Conservation (phyloP, 164 flowering plant genomes). For the Tetrastigma voinierianum region DNA sequence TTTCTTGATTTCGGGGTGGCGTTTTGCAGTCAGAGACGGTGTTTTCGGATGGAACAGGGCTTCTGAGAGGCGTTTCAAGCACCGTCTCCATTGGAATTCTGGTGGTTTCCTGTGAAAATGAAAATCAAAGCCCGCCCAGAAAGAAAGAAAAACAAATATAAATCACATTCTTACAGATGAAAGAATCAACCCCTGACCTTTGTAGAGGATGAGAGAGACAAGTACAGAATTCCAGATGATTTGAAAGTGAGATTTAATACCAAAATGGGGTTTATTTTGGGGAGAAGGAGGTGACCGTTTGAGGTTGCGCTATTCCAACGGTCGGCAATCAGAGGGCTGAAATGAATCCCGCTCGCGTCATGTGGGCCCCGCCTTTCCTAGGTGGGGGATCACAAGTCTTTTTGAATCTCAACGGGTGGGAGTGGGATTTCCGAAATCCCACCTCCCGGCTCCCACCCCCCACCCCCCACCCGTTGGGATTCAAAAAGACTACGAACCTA, state of each 20-base stretch:
- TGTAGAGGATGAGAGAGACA: slow-evolving; percentile 3
- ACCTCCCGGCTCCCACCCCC: too few species aligned
- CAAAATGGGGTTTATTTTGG: background rate
- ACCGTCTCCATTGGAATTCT: slow-evolving; percentile 17
- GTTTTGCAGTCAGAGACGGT: slow-evolving; percentile 4
- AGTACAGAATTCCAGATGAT: background rate
- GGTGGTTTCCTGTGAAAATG: background rate
- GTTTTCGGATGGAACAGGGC: slow-evolving; percentile 15
- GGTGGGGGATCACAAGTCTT: background rate
- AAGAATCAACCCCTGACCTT: too few species aligned
- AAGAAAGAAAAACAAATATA: too few species aligned
- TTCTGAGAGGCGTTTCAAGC: slow-evolving; percentile 6
- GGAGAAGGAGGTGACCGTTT: slow-evolving; percentile 19
- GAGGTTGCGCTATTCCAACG: slow-evolving; percentile 18
- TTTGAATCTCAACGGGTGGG: slow-evolving; percentile 9
- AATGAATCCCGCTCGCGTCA: too few species aligned
- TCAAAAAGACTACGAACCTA: background rate
- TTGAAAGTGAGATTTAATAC: background rate
- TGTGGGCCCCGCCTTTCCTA: too few species aligned
- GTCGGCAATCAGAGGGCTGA: slow-evolving; percentile 11
- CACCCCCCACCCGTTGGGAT: slow-evolving; percentile 11
- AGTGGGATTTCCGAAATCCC: background rate
- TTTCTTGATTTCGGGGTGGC: slow-evolving; percentile 17
- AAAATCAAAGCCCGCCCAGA: too few species aligned
- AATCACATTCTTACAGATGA: too few species aligned